Conservation (phyloP, 306 rosid genomes). For the Ormosia semicastrata region DNA sequence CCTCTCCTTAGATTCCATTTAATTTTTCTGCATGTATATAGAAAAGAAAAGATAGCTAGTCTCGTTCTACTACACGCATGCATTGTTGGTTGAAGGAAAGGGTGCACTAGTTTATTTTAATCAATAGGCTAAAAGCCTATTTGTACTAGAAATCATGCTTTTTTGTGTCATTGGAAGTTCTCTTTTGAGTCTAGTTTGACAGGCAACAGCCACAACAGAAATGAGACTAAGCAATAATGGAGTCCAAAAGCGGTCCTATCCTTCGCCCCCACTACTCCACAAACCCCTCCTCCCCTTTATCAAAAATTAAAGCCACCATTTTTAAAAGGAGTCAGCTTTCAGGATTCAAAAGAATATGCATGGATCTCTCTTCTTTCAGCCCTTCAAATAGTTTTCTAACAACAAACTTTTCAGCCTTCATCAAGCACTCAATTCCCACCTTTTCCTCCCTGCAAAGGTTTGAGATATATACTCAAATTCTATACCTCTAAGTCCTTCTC, state of each 20-base stretch:
- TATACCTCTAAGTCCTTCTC: background rate
- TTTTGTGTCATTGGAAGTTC: conserved; percentile 20
- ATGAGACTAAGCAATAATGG: conserved; percentile 52
- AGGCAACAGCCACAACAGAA: conserved; percentile 32
- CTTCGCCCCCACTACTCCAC: conserved; percentile 51
- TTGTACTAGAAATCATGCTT: conserved; percentile 31
- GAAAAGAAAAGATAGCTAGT: background rate
- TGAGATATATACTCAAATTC: conserved; percentile 28
- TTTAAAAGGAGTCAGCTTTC: conserved; percentile 46
- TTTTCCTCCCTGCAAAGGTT: conserved; percentile 44
- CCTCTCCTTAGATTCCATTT: background rate
- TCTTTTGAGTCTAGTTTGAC: conserved; percentile 38
- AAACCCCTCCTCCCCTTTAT: conserved; percentile 12
- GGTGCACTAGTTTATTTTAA: background rate
- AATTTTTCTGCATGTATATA: background rate
- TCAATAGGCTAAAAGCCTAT: conserved; percentile 24
- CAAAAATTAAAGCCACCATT: conserved; percentile 43
- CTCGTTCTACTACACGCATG: background rate
- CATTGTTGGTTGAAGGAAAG: conserved; percentile 7
- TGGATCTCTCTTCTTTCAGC: conserved; percentile 34
- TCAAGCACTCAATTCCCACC: conserved; percentile 40
- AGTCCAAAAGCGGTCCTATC: conserved; percentile 40
- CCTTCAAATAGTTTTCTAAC: conserved; percentile 24
- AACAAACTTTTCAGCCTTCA: conserved; percentile 41
- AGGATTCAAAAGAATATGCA: conserved; percentile 67